Conservation (phyloP, 192 early-diverging fungal genomes). For the Podila horticola region DNA sequence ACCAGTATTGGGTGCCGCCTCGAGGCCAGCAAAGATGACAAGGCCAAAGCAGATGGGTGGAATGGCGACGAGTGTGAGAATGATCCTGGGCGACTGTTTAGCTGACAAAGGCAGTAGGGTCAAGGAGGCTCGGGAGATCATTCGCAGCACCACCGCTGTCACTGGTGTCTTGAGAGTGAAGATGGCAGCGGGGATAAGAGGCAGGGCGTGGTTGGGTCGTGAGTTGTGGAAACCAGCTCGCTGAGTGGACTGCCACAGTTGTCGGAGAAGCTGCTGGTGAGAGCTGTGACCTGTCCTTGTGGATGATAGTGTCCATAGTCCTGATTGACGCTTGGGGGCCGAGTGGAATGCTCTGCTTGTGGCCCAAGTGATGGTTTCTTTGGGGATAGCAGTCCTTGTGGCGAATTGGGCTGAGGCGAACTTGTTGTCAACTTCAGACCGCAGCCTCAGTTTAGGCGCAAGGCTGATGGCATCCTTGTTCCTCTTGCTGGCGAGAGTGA, state of each 20-base stretch:
- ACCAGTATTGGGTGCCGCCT: conserved; percentile 64
- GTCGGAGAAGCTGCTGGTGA: background rate
- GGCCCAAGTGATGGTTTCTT: too few species aligned
- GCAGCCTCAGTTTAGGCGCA: too few species aligned
- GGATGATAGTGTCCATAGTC: background rate
- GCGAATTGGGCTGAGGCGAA: too few species aligned
- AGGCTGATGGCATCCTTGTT: background rate
- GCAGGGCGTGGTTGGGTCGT: conserved; percentile 20
- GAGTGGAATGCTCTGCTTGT: background rate
- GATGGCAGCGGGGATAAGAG: conserved; percentile 28
- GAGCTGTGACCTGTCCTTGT: background rate
- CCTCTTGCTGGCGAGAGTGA: background rate
- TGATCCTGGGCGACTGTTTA: conserved; percentile 40
- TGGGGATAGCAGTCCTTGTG: too few species aligned
- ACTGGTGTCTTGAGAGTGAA: conserved; percentile 49
- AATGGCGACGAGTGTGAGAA: conserved; percentile 37
- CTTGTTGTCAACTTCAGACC: too few species aligned
- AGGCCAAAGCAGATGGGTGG: conserved; percentile 51
- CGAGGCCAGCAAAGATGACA: conserved; percentile 45
- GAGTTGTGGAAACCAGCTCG: conserved; percentile 24
- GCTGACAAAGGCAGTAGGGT: conserved; percentile 41
- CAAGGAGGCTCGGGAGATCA: conserved; percentile 39
- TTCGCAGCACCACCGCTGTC: conserved; percentile 33
- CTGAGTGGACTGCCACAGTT: background rate
- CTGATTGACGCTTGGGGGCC: background rate